phyloP scores from a whole-genome alignment of 306 rosid genomes.

The Pyrus bretschneideri region DNA sequence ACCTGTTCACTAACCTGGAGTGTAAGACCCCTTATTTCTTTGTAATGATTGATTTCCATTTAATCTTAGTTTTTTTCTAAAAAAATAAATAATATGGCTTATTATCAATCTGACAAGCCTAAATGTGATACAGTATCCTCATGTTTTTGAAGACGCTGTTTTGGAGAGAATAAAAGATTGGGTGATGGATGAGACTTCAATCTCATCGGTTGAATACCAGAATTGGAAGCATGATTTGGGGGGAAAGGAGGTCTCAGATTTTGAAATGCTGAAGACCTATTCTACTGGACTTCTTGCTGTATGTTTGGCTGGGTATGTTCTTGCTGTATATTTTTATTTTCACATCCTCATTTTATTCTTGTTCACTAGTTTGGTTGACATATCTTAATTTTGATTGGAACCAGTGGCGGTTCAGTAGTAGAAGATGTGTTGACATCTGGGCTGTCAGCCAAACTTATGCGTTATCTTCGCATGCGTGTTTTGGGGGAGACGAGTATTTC shows the following conservation, averaged over 20 bases:
- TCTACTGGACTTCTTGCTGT: slow-evolving; percentile 89
- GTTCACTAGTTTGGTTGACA: slow-evolving; percentile 2
- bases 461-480: slow-evolving; percentile 76
- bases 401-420: slow-evolving; percentile 71
- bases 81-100: background rate
- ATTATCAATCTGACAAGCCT: background rate
- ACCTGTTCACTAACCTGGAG: slow-evolving; percentile 80
- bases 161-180: slow-evolving; percentile 63
- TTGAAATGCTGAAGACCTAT: slow-evolving; percentile 85
- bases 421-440: slow-evolving; percentile 94
- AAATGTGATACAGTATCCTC: slow-evolving; percentile 72
- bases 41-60: background rate
- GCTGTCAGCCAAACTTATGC: slow-evolving; percentile 93
- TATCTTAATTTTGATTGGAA: slow-evolving; percentile 10
- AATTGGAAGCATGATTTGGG: slow-evolving; percentile 44
- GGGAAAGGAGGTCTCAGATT: slow-evolving; percentile 59
- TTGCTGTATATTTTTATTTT: slow-evolving; percentile 2
- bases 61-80: background rate
- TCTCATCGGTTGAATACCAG: slow-evolving; percentile 43
- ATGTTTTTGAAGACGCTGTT: slow-evolving; percentile 79
- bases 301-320: slow-evolving; percentile 64
- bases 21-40: slow-evolving; percentile 34
- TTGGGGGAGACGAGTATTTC: slow-evolving; percentile 68
- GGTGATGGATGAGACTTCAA: slow-evolving; percentile 67
- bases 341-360: background rate